Conservation (phyloP, 2,329 filamentous ascomycete genomes). For the Exserohilum rostratum region DNA sequence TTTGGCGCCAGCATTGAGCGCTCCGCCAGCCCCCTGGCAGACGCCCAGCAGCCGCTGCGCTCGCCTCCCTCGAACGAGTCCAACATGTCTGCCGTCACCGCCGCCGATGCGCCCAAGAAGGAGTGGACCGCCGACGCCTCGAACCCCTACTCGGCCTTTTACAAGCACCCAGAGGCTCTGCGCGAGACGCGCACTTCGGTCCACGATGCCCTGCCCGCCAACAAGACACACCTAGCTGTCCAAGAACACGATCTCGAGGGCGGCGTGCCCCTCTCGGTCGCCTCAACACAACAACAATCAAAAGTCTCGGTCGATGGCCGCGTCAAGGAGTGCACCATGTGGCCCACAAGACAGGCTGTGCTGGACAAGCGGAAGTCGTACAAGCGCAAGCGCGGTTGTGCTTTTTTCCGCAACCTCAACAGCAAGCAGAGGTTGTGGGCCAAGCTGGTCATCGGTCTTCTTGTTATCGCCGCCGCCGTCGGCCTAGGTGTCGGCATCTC, state of each 20-base stretch:
- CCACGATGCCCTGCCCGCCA: constrained; percentile 36
- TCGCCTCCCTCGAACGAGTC: constrained; percentile 43
- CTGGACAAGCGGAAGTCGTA: constrained; percentile 50
- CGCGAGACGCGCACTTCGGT: constrained; percentile 52
- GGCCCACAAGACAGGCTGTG: constrained; percentile 57
- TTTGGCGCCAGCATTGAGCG: constrained; percentile 53
- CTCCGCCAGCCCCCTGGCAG: constrained; percentile 23
- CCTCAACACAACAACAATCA: constrained; percentile 48
- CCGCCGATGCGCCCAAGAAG: constrained; percentile 30
- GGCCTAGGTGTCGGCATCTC: constrained; percentile 58
- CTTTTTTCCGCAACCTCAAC: constrained; percentile 50
- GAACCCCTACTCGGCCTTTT: constrained; percentile 56
- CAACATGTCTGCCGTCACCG: constrained; percentile 38
- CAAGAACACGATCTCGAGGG: constrained; percentile 51
- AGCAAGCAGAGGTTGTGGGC: constrained; percentile 53
- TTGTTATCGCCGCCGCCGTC: constrained; percentile 55
- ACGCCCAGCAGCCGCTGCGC: constrained; percentile 29
- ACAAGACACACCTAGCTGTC: constrained; percentile 42
- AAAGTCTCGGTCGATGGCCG: constrained; percentile 51
- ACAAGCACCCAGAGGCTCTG: constrained; percentile 55
- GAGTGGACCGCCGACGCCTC: constrained; percentile 42
- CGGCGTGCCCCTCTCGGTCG: constrained; percentile 43
- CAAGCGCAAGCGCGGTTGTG: constrained; percentile 49
- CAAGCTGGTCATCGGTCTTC: constrained; percentile 54
- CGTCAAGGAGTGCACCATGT: constrained; percentile 58